phyloP scores from a whole-genome alignment of 495 filamentous ascomycete genomes.

The Chaetomium fimeti region DNA sequence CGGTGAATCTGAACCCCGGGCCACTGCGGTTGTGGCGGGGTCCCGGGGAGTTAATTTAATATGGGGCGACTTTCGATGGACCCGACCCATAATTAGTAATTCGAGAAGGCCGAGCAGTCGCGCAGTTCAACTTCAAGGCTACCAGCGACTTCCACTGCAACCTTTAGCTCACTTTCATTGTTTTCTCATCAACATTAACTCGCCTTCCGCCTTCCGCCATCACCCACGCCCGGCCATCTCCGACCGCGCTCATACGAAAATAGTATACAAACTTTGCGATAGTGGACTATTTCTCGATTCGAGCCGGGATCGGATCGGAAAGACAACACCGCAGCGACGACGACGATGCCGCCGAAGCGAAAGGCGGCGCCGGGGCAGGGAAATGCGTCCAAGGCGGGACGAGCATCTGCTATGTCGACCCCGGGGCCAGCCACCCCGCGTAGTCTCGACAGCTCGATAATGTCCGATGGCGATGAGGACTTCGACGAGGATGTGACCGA shows the following conservation, averaged over 20 bases:
- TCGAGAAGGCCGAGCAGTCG: background rate
- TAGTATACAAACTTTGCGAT: background rate
- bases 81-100: slow-evolving; percentile 11
- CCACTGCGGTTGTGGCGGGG: background rate
- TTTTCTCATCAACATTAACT: background rate
- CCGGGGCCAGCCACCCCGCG: slow-evolving; percentile 65
- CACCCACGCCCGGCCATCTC: background rate
- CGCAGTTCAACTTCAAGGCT: background rate
- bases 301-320: background rate
- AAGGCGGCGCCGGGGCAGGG: slow-evolving; percentile 62
- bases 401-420: slow-evolving; percentile 63
- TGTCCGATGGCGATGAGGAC: slow-evolving; percentile 55
- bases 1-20: background rate
- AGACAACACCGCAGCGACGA: slow-evolving; percentile 35
- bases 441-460: slow-evolving; percentile 59
- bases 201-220: background rate
- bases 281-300: background rate
- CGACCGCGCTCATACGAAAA: background rate
- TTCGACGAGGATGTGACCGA: slow-evolving; percentile 66
- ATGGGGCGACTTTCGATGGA: background rate
- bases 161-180: background rate
- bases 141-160: background rate
- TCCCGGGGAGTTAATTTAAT: background rate
- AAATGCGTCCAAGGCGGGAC: slow-evolving; percentile 53
- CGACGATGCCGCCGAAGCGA: slow-evolving; percentile 71